Conservation (phyloP, 176 grass and related monocot genomes). For the maize (Zea mays) region Zm-B73-REFERENCE-NAM-5.0 NC_050102.1:136710001-136710500, state of each 20-base stretch:
- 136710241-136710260: conserved; percentile 43
- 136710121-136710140: conserved; percentile 61
- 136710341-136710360: not conserved
- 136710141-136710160: conserved; percentile 53
- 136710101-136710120: conserved; percentile 67
- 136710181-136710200: not conserved
- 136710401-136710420: not conserved
- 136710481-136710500: conserved; percentile 11
- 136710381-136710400: conserved; percentile 37
- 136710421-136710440: conserved; percentile 5
- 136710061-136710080: conserved; percentile 58
- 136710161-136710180: conserved; percentile 62
- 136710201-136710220: conserved; percentile 9
- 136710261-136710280: conserved; percentile 50
- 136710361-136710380: conserved; percentile 29
- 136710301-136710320: conserved; percentile 47
- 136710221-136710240: conserved; percentile 18
- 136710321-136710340: conserved; percentile 44
- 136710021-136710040: conserved; percentile 42
- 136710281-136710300: conserved; percentile 43
- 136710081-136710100: conserved; percentile 55
- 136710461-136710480: conserved; percentile 31
- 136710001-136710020: conserved; percentile 63
- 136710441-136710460: not conserved
- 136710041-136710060: conserved; percentile 66